Evolutionary conservation across 805 yeast species (phyloP).

Genomic region (Suhomyces canberraensis): DNA sequence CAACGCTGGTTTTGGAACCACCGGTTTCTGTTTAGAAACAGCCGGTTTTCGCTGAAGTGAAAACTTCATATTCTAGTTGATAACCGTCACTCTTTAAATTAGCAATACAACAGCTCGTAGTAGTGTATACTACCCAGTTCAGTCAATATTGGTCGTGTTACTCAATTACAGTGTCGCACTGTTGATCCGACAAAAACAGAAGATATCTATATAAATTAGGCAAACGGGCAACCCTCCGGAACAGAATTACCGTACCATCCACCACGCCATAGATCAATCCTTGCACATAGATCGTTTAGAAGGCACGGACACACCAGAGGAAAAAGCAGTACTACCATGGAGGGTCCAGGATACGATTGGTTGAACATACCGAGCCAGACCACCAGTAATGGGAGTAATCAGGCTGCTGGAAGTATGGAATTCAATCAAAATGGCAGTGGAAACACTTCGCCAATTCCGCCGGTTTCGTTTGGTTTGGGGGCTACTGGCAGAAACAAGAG

Average conservation of each 20-base stretch:
- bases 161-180: neutral
- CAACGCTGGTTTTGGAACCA: slow-evolving; percentile 3
- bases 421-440: slow-evolving; percentile 2
- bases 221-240: neutral
- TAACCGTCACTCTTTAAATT: no score
- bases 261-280: neutral
- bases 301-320: neutral
- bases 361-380: slow-evolving; percentile 29
- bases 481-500: slow-evolving; percentile 6
- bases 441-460: slow-evolving; percentile 41
- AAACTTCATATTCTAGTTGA: neutral
- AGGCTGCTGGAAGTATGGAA: neutral
- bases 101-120: no score
- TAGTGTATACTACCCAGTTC: no score
- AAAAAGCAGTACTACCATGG: slow-evolving; percentile 15
- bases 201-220: neutral
- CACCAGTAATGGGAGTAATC: slow-evolving; percentile 7
- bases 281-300: neutral
- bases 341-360: slow-evolving; percentile 51
- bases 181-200: neutral
- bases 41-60: neutral
- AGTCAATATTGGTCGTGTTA: no score
- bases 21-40: neutral
- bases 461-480: slow-evolving; percentile 41
- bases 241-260: neutral